A percentile compares a stretch with the other conserved stretches of the same genome.
phyloP scores from a whole-genome alignment of 257 asterid species.

The Echites panduratus region DNA sequence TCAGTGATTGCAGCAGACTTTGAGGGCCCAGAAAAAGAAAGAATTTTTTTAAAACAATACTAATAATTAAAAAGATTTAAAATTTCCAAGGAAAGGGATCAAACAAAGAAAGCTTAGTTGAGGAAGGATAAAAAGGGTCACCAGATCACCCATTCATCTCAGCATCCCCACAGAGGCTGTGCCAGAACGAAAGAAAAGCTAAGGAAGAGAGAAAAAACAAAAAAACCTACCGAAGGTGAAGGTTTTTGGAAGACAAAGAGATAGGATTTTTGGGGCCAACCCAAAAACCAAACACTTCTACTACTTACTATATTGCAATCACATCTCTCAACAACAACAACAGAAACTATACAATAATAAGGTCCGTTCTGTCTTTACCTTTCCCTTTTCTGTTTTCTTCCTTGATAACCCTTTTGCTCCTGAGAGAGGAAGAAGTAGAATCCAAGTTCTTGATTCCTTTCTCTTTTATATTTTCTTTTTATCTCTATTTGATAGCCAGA shows the following conservation, averaged over 20 bases:
- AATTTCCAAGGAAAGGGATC: slow-evolving; percentile 17
- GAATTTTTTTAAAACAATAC: slow-evolving; percentile 21
- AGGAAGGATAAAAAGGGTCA: slow-evolving; percentile 42
- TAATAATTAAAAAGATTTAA: slow-evolving; percentile 30
- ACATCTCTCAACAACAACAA: slow-evolving; percentile 14
- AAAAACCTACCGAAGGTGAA: neutral
- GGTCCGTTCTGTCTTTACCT: slow-evolving; percentile 31
- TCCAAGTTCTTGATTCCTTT: slow-evolving; percentile 33
- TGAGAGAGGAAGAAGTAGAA: slow-evolving; percentile 16
- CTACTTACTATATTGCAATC: slow-evolving; percentile 1
- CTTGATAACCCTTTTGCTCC: slow-evolving; percentile 20
- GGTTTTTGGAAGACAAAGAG: slow-evolving; percentile 9
- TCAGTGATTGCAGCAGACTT: slow-evolving; percentile 11
- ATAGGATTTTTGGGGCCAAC: neutral
- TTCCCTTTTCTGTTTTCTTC: slow-evolving; percentile 20
- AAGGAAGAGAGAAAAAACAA: neutral
- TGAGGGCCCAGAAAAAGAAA: slow-evolving; percentile 26
- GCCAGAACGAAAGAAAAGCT: slow-evolving; percentile 13
- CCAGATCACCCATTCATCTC: slow-evolving; percentile 12
- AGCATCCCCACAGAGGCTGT: slow-evolving; percentile 8
- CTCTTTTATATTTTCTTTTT: slow-evolving; percentile 38
- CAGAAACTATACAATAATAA: neutral
- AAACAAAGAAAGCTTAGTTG: slow-evolving; percentile 16
- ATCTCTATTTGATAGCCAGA: slow-evolving; percentile 26
- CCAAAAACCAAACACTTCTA: neutral